Percentiles rank a stretch among this genome's conserved stretches.
Conservation (phyloP, 495 filamentous ascomycete genomes). For the Podospora bellae-mahoneyi region DNA sequence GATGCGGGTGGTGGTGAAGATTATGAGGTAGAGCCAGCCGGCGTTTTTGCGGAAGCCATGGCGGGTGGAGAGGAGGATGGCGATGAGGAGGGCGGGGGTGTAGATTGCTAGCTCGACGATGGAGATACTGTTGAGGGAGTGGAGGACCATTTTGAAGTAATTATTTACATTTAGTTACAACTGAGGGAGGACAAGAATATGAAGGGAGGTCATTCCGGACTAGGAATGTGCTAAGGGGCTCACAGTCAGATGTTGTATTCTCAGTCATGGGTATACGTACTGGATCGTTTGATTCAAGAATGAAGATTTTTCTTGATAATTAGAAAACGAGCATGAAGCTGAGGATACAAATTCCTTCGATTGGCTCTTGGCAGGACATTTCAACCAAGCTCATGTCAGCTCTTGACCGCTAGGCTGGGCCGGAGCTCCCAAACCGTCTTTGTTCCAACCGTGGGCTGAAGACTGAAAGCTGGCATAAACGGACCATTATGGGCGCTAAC, state of each 20-base stretch:
- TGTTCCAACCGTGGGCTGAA: background rate
- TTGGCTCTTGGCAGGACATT: background rate
- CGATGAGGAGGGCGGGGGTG: constrained; percentile 26
- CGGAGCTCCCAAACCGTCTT: background rate
- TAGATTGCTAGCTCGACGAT: constrained; percentile 37
- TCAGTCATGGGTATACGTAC: too few species aligned
- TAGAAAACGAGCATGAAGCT: too few species aligned
- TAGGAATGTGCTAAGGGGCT: too few species aligned
- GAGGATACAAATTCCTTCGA: too few species aligned
- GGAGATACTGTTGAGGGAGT: constrained; percentile 32
- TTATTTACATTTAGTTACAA: too few species aligned
- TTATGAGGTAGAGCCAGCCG: constrained; percentile 33
- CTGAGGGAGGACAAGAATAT: too few species aligned
- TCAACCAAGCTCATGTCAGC: background rate
- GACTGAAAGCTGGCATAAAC: background rate
- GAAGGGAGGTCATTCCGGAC: too few species aligned
- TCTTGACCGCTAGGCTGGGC: background rate
- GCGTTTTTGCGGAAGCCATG: constrained; percentile 28
- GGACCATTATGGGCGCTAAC: background rate
- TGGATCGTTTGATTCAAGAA: too few species aligned
- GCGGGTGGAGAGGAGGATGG: constrained; percentile 24
- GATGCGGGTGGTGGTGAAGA: constrained; percentile 37
- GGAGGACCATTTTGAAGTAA: constrained; percentile 15
- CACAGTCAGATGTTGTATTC: too few species aligned
- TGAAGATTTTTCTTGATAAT: too few species aligned